Evolutionary conservation across 345 rosid species (phyloP).

Genomic region (Ricinus communis): DNA sequence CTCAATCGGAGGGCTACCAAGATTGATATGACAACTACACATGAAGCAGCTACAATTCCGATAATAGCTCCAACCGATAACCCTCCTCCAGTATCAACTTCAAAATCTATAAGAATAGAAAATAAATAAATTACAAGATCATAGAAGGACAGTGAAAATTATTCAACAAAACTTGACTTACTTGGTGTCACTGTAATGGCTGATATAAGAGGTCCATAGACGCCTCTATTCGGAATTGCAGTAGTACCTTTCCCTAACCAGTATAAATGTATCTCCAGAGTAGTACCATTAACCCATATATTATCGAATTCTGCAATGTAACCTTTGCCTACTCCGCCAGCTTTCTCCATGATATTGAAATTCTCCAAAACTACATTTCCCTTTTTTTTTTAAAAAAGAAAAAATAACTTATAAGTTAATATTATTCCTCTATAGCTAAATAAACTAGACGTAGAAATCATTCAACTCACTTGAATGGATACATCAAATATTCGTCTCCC

Average conservation of each 20-base stretch:
- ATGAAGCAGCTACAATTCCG: slow-evolving; percentile 4
- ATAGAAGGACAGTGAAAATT: neutral
- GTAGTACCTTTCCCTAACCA: slow-evolving; percentile 89
- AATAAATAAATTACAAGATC: neutral
- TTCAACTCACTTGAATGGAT: slow-evolving; percentile 62
- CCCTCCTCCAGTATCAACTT: slow-evolving; percentile 49
- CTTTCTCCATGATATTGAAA: slow-evolving; percentile 64
- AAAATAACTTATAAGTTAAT: neutral
- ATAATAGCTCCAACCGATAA: slow-evolving; percentile 12
- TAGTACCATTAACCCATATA: slow-evolving; percentile 51
- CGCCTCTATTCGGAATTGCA: slow-evolving; percentile 60
- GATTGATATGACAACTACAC: neutral
- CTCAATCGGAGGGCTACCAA: neutral
- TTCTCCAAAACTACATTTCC: slow-evolving; percentile 52
- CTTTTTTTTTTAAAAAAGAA: too few relatives aligned
- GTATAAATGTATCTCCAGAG: slow-evolving; percentile 68
- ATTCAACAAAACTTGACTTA: slow-evolving; percentile 32
- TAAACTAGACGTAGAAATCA: too few relatives aligned
- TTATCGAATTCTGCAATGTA: slow-evolving; percentile 28
- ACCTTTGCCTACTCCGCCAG: slow-evolving; percentile 67
- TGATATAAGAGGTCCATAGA: slow-evolving; percentile 86
- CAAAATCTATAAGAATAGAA: slow-evolving; percentile 45
- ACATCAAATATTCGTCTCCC: slow-evolving; percentile 76
- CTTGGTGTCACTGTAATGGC: slow-evolving; percentile 75
- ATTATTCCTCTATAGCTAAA: neutral